Evolutionary conservation across 257 asterid genomes (phyloP), one percentile per base, ranked within the genome.

Genomic region (Nicotiana knightiana): DNA sequence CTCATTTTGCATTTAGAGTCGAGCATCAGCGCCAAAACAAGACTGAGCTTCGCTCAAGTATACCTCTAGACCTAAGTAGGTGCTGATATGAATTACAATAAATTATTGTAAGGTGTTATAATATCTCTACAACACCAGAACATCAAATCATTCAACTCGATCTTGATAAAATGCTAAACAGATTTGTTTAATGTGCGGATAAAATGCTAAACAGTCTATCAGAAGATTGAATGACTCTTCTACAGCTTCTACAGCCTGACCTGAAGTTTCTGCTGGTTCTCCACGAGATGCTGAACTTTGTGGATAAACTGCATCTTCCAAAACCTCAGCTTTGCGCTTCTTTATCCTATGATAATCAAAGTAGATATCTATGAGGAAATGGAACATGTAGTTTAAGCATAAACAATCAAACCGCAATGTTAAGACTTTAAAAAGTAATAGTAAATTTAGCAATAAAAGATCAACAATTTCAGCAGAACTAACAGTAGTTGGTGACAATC

Each of bases 271-370:
- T 55, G 84, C 58, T 32, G 82, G 73, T 67, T 70, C 91, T 78
- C 79, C 93, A 66, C 84, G 83, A 64, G 90, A 85, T 35, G 87
- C 86, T 81, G 89, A 76, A 85, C 90, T 86, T 75, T 53, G 85
- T n/a, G 82, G 83, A 83, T 86, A 83, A 48, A 39, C 71, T 67
- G 82, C 48, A 65, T 39, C 82, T 75, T 90, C 87, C 15, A 71
- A 70, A 46, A 80, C 80, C 84, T 91, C 96, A 86, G 89, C 80
- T 87, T 92, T 95, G 83, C 89, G 94, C 93, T 95, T 90, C 85
- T 93, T 95, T 85, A 85, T 89, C 86, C 99, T 93, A 82, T 30
- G 65, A 46, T 80, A 84, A 43, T 35, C 21, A 55, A 67, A 15
- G 59, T 17, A 58, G 67, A 24, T 2, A 39, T n/a, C 73, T 46